Conservation (phyloP, 768 basidiomycete genomes). For the Krasilnikovozyma curviuscula region DNA sequence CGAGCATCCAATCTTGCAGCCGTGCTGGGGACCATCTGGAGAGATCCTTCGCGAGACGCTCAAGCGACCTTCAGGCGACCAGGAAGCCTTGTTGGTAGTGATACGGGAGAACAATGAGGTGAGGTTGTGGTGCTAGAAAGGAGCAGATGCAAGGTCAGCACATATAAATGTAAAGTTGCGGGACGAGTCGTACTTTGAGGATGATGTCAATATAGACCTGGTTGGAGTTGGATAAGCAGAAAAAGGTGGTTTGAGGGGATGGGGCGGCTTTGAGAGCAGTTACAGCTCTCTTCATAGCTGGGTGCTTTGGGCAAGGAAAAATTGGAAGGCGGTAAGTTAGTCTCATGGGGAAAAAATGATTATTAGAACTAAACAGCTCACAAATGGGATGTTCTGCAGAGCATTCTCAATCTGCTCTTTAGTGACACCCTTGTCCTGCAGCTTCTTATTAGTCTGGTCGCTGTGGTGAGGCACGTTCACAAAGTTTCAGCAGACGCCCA, state of each 20-base stretch:
- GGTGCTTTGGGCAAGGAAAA: slow-evolving; percentile 43
- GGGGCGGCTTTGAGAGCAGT: slow-evolving; percentile 45
- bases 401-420: slow-evolving; percentile 57
- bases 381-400: slow-evolving; percentile 68
- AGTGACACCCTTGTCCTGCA: slow-evolving; percentile 48
- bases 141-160: neutral
- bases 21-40: slow-evolving; percentile 48
- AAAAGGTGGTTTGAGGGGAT: slow-evolving; percentile 51
- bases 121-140: slow-evolving; percentile 52
- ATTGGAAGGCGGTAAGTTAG: neutral
- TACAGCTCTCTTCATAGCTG: slow-evolving; percentile 88
- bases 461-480: slow-evolving; percentile 29
- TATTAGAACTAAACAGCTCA: slow-evolving; percentile 28
- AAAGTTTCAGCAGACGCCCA: neutral
- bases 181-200: slow-evolving; percentile 39
- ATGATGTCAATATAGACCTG: slow-evolving; percentile 77
- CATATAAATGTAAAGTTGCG: neutral
- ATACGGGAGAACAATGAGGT: slow-evolving; percentile 56
- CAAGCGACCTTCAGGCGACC: slow-evolving; percentile 40
- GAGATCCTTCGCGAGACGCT: slow-evolving; percentile 56
- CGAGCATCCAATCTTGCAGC: slow-evolving; percentile 69
- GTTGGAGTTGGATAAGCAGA: slow-evolving; percentile 90
- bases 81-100: slow-evolving; percentile 80
- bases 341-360: neutral
- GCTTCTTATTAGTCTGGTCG: slow-evolving; percentile 46